These are phyloP conservation scores for Zostera marina DNA, from an alignment of 116 monocot genomes.

Conservation along the genomic window DNA sequence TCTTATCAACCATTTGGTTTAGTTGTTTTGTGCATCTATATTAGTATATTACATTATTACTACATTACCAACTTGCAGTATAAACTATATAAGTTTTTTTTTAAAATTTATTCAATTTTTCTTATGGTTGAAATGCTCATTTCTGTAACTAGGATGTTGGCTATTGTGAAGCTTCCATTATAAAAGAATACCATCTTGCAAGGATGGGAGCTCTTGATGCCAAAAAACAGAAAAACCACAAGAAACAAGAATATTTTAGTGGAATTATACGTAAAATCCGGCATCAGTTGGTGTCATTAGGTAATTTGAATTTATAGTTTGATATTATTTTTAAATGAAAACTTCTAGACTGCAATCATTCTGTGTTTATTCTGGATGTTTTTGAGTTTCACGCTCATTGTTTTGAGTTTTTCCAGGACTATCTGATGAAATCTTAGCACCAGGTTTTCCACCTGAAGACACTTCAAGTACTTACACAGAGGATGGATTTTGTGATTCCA, in stretches of 20 bases:
- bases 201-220: conserved; percentile 54
- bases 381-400: background rate
- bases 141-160: conserved; percentile 11
- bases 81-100: too few species aligned
- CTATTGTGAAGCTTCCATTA: conserved; percentile 31
- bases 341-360: background rate
- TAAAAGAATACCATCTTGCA: conserved; percentile 50
- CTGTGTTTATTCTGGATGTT: background rate
- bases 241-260: conserved; percentile 39
- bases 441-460: conserved; percentile 17
- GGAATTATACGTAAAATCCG: conserved; percentile 44
- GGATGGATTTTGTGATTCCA: conserved; percentile 10
- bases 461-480: conserved; percentile 3
- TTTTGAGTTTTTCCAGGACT: conserved; percentile 29
- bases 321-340: background rate
- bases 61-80: too few species aligned
- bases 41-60: too few species aligned
- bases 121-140: background rate
- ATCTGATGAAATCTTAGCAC: conserved; percentile 35
- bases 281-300: conserved; percentile 45
- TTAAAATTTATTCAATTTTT: background rate
- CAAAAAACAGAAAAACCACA: conserved; percentile 50
- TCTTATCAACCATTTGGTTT: background rate
- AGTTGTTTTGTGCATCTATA: too few species aligned
- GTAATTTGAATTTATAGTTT: conserved; percentile 9